A percentile compares a stretch with the other conserved stretches of the same genome.
Conservation (phyloP, 1,284 basidiomycete genomes). For the Wallemia hederae region DNA sequence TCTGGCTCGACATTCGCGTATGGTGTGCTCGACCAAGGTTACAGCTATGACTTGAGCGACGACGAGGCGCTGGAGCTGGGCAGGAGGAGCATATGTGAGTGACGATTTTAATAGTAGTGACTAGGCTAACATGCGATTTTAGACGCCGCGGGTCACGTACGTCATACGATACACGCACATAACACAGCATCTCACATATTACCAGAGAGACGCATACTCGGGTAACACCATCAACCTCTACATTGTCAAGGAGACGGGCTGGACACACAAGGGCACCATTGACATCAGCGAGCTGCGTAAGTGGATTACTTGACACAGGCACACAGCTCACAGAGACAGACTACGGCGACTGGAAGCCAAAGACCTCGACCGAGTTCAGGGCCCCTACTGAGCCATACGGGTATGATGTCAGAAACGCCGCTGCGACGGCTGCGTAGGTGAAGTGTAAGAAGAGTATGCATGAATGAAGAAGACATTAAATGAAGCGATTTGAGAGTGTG, state of each 20-base stretch:
- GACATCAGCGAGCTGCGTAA: background rate
- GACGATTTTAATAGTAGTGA: background rate
- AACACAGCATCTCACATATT: background rate
- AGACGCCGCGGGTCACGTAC: constrained; percentile 57
- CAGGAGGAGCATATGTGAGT: constrained; percentile 46
- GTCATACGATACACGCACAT: background rate
- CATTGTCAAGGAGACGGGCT: constrained; percentile 69
- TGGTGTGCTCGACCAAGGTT: constrained; percentile 90
- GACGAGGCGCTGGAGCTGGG: constrained; percentile 89
- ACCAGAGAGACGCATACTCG: constrained; percentile 65
- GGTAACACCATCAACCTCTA: constrained; percentile 91
- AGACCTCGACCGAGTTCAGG: background rate
- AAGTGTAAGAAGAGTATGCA: background rate
- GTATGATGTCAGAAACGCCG: background rate
- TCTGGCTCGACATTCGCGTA: constrained; percentile 96
- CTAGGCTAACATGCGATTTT: background rate
- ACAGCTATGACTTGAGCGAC: constrained; percentile 73
- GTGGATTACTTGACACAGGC: background rate
- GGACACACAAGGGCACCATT: constrained; percentile 1
- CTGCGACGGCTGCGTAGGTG: too few species aligned
- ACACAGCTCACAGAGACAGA: background rate
- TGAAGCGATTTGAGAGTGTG: too few species aligned
- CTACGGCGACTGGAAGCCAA: background rate
- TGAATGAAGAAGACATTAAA: background rate
- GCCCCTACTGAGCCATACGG: background rate